Evolutionary conservation across 2,329 filamentous ascomycete species (phyloP), one percentile per base, ranked within the genome.

Genomic region (Sordariomycetes sp.): DNA sequence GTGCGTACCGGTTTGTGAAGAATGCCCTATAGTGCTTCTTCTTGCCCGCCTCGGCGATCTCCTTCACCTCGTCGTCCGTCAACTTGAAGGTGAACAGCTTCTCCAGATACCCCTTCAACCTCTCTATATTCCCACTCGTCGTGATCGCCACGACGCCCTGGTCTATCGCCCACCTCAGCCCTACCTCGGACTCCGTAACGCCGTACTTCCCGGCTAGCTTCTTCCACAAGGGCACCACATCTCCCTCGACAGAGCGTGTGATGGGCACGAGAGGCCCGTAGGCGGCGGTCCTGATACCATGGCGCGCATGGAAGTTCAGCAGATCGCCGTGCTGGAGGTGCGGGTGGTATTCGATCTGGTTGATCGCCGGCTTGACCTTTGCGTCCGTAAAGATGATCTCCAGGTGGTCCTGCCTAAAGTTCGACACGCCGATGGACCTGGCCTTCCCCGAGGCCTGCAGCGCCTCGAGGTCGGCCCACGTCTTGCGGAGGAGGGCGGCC

Each of bases 271-370:
- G 73, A 1, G 83, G 80, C 0, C 66, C 76, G 68, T 84, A 87
- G 10, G 79, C 78, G 6, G 77, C 71, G 2, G 79, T 68, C 3
- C 80, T 78, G 61, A 89, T 87, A 58, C 74, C 70, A 65, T 86
- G 72, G 65, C 78, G 69, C 63, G 76, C 76, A 68, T 79, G 79
- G 70, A 80, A 88, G 18, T 74, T 70, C 35, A 88, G 58, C 14
- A 88, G 73, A 59, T 77, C 74, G 6, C 75, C 76, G 67, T 87
- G 86, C 70, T 88, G 86, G 56, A 88, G 75, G 68, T 90, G 89
- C 0, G 89, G 88, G 71, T 94, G 87, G 66, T 82, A 85, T 74
- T 93, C 89, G 66, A 93, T 88, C 76, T 94, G 89, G 74, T 93
- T 92, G 61, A 88, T 80, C 7, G 81, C 84, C 0, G 89, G 89